These are phyloP conservation scores for Thymus mandschuricus DNA, from an alignment of 257 asterid genomes.

Conservation along the genomic window DNA sequence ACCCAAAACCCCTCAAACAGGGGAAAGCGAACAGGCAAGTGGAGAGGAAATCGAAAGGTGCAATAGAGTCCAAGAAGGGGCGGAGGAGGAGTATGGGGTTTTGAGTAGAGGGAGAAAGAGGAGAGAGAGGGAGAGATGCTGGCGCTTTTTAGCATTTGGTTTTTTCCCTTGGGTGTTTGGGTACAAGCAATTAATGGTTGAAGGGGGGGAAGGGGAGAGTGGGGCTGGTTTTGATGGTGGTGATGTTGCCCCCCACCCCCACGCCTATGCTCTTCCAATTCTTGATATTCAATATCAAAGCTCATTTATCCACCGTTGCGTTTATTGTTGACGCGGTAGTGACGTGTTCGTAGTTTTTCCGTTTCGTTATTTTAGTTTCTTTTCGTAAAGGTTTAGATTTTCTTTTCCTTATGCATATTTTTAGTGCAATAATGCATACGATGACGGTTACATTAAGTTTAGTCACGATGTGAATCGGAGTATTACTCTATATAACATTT, in stretches of 20 bases:
- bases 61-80: slow-evolving; percentile 27
- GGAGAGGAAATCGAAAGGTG: slow-evolving; percentile 18
- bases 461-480: no score
- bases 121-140: slow-evolving; percentile 42
- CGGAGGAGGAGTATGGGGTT: slow-evolving; percentile 22
- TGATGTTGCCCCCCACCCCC: slow-evolving; percentile 13
- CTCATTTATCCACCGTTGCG: no score
- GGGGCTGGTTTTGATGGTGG: slow-evolving; percentile 31
- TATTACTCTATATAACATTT: no score
- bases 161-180: slow-evolving; percentile 24
- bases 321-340: no score
- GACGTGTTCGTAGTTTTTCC: no score
- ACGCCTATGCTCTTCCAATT: no score
- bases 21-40: not conserved
- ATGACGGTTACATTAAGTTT: no score
- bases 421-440: no score
- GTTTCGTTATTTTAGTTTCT: no score
- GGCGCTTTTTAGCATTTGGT: slow-evolving; percentile 37
- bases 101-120: slow-evolving; percentile 28
- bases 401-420: no score
- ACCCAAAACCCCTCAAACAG: not conserved
- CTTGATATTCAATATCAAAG: no score
- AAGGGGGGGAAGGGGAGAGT: slow-evolving; percentile 36
- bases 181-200: slow-evolving; percentile 35
- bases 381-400: no score